A percentile compares a stretch with the other conserved stretches of the same genome.
phyloP scores from a whole-genome alignment of 2,329 filamentous ascomycete genomes.

The Pochonia chlamydosporia region DNA sequence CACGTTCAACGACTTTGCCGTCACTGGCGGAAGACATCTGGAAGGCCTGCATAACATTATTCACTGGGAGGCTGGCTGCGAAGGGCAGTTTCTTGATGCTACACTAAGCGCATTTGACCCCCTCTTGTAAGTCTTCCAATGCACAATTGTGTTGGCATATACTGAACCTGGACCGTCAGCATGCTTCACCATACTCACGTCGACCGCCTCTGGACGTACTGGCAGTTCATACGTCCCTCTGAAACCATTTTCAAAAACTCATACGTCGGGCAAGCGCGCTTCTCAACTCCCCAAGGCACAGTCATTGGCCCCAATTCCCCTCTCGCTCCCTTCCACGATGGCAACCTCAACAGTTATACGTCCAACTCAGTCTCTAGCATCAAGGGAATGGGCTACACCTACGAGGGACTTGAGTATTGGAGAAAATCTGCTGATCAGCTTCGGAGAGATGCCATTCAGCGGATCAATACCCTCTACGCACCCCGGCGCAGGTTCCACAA shows the following conservation, averaged over 20 bases:
- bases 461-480: conserved; percentile 29
- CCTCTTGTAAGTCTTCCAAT: conserved; percentile 30
- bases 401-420: conserved; percentile 31
- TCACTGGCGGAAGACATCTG: conserved; percentile 32
- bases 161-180: conserved; percentile 12
- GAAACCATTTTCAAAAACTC: conserved; percentile 27
- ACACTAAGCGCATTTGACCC: conserved; percentile 40
- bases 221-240: conserved; percentile 36
- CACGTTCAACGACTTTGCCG: conserved; percentile 29
- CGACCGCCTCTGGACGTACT: conserved; percentile 58
- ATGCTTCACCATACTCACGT: conserved; percentile 52
- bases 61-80: conserved; percentile 35
- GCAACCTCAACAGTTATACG: conserved; percentile 35
- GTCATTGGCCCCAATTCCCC: conserved; percentile 37
- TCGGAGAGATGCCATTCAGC: conserved; percentile 20
- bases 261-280: conserved; percentile 30
- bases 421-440: conserved; percentile 23
- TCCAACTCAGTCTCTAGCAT: conserved; percentile 27
- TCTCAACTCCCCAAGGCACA: conserved; percentile 32
- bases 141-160: neutral
- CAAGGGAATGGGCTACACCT: conserved; percentile 32
- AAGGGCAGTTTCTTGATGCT: conserved; percentile 33
- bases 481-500: neutral
- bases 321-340: conserved; percentile 44
- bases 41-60: conserved; percentile 38